Evolutionary conservation across 23 red algal genomes (phyloP), one percentile per base, ranked within the genome.

Genomic region (Chondrus crispus): DNA sequence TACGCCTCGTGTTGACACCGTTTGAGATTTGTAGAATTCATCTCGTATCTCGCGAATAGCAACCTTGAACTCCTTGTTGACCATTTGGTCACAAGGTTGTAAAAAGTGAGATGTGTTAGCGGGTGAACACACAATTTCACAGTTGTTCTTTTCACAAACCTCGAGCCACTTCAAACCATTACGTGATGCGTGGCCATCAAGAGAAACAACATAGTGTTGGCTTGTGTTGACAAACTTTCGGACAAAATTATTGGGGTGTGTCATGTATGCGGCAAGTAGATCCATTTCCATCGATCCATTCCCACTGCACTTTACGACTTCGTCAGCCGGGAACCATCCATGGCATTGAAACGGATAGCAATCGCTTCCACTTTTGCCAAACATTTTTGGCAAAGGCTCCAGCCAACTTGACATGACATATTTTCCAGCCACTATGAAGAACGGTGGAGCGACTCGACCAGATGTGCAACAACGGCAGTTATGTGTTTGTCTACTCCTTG

Each of bases 11-110:
- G 30, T 22, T 35, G 24, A 26, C 20, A 16, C 12, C 0, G n/a
- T 14, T 10, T 26, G 20, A 33, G 29, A 2, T 24, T 16, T 2
- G 30, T 39, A 39, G 20, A 83, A 60, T 14, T 2, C 29, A 36
- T 83, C 79, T 62, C 13, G 46, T 12, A 62, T 29, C 24, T 36
- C 22, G 20, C 46, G 2, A 29, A 29, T 3, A 38, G 22, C 19
- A n/a, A 18, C 32, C 40, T 83, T 83, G 6, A 62, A 83, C n/a
- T 26, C 39, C 43, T 83, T 83, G 79, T 83, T 83, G 16, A 83
- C 40, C 36, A 0, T 0, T 38, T 55, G 30, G 36, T 83, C 2
- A 40, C 46, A 60, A 16, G 45, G 45, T 32, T 83, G 79, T 32
- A 83, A 53, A 19, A 83, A 58, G 51, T 83, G 79, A 58, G 46